Percentiles rank a stretch among this genome's conserved stretches.
Conservation (phyloP, 2,329 filamentous ascomycete species). For the Pseudocercospora cruenta region DNA sequence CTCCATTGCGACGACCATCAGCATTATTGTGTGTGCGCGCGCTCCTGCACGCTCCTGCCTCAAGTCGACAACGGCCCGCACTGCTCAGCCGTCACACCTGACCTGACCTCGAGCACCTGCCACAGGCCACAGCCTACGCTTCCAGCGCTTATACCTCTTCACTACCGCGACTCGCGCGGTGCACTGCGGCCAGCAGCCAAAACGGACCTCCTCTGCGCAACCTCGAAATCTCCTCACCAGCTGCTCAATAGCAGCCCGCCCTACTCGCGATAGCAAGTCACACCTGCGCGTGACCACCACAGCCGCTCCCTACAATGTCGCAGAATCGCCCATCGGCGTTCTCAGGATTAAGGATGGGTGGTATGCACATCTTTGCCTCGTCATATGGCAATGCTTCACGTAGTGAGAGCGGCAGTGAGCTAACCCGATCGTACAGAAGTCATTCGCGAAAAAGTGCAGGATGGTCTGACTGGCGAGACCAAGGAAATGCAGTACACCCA, state of each 20-base stretch:
- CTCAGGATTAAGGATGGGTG: slow-evolving; percentile 90
- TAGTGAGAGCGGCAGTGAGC: slow-evolving; percentile 29
- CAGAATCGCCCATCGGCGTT: slow-evolving; percentile 91
- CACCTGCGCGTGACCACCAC: slow-evolving; percentile 23
- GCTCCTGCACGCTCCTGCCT: slow-evolving; percentile 2
- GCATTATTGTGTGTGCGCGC: not conserved
- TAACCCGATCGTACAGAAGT: slow-evolving; percentile 69
- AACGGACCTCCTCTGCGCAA: slow-evolving; percentile 56
- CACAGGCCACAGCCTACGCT: not conserved
- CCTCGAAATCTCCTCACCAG: slow-evolving; percentile 44
- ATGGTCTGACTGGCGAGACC: slow-evolving; percentile 94
- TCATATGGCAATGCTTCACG: slow-evolving; percentile 8
- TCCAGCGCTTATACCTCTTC: slow-evolving; percentile 4
- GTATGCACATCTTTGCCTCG: slow-evolving; percentile 60
- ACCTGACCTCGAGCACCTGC: slow-evolving; percentile 10
- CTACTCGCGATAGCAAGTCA: slow-evolving; percentile 45
- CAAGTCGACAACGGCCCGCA: slow-evolving; percentile 6
- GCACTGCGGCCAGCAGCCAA: slow-evolving; percentile 47
- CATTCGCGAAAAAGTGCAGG: slow-evolving; percentile 97
- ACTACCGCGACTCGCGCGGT: slow-evolving; percentile 3
- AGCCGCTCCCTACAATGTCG: slow-evolving; percentile 66
- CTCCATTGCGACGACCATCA: not conserved
- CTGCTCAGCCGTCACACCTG: slow-evolving; percentile 6
- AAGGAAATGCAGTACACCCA: slow-evolving; percentile 97
- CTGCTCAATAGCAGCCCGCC: slow-evolving; percentile 51